Percentiles rank a stretch among this genome's conserved stretches.
Conservation (phyloP, 2,329 filamentous ascomycete species). For the Pochonia chlamydosporia region DNA sequence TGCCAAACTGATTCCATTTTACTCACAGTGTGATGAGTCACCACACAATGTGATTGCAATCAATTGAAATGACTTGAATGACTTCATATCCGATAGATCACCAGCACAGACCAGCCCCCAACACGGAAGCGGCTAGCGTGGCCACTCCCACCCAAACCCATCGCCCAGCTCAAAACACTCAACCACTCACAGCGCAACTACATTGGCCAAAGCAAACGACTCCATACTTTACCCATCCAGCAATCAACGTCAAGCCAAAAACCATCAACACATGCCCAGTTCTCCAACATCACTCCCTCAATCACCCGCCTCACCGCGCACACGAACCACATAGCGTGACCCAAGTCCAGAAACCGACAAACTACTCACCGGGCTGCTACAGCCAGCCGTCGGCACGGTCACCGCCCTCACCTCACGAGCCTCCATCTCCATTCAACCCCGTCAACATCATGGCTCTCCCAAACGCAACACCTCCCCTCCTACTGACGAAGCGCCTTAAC, state of each 20-base stretch:
- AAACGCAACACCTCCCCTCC: conserved; percentile 45
- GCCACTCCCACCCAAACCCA: too few relatives aligned
- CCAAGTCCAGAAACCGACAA: too few relatives aligned
- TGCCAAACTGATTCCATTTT: too few relatives aligned
- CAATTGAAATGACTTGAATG: too few relatives aligned
- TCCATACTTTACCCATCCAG: not conserved
- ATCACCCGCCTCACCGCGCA: not conserved
- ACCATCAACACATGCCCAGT: not conserved
- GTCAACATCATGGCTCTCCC: conserved; percentile 34
- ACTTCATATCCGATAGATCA: too few relatives aligned
- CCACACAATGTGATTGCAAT: too few relatives aligned
- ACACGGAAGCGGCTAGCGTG: conserved; percentile 1
- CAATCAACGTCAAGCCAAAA: not conserved
- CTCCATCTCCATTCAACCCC: too few relatives aligned
- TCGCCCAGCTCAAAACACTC: not conserved
- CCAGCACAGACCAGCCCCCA: not conserved
- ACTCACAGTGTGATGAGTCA: too few relatives aligned
- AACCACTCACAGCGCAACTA: not conserved
- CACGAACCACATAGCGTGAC: not conserved
- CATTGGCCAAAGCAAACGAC: not conserved
- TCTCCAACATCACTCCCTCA: not conserved
- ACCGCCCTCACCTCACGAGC: too few relatives aligned
- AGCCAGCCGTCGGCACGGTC: too few relatives aligned
- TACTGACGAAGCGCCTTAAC: conserved; percentile 62
- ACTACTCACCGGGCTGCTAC: not conserved